These are phyloP conservation scores for Neurospora africana DNA, from an alignment of 495 filamentous ascomycete species.

Conservation along the genomic window DNA sequence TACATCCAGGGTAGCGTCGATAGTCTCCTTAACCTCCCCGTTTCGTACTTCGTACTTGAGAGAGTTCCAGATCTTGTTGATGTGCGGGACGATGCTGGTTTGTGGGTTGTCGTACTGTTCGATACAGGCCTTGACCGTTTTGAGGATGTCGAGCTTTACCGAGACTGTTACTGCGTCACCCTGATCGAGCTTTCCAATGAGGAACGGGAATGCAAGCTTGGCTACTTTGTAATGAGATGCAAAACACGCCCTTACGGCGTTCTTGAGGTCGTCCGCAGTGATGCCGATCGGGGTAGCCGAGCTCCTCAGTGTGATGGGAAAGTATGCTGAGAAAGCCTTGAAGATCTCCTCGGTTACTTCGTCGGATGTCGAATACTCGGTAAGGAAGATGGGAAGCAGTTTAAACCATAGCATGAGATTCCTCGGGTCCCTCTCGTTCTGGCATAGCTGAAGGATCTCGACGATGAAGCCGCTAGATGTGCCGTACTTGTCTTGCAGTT, in stretches of 20 bases:
- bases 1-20: slow-evolving; percentile 36
- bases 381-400: slow-evolving; percentile 27
- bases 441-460: slow-evolving; percentile 32
- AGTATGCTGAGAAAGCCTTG: slow-evolving; percentile 40
- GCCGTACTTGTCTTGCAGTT: slow-evolving; percentile 31
- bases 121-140: slow-evolving; percentile 37
- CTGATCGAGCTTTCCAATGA: slow-evolving; percentile 40
- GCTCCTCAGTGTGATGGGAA: slow-evolving; percentile 39
- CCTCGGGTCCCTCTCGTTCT: slow-evolving; percentile 37
- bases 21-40: slow-evolving; percentile 40
- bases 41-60: slow-evolving; percentile 51
- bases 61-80: slow-evolving; percentile 39
- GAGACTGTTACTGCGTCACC: slow-evolving; percentile 38
- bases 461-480: slow-evolving; percentile 27
- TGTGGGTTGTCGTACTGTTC: slow-evolving; percentile 28
- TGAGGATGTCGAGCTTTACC: slow-evolving; percentile 44
- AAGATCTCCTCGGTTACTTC: slow-evolving; percentile 35
- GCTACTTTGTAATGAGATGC: slow-evolving; percentile 31
- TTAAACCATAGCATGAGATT: slow-evolving; percentile 41
- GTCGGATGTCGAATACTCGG: slow-evolving; percentile 28
- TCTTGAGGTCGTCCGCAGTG: slow-evolving; percentile 39
- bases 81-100: slow-evolving; percentile 29
- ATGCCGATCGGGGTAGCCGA: slow-evolving; percentile 32
- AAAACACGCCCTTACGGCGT: slow-evolving; percentile 36
- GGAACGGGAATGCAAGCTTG: slow-evolving; percentile 29